Evolutionary conservation across 2,329 filamentous ascomycete species (phyloP).

Genomic region (Coniochaeta sp.): DNA sequence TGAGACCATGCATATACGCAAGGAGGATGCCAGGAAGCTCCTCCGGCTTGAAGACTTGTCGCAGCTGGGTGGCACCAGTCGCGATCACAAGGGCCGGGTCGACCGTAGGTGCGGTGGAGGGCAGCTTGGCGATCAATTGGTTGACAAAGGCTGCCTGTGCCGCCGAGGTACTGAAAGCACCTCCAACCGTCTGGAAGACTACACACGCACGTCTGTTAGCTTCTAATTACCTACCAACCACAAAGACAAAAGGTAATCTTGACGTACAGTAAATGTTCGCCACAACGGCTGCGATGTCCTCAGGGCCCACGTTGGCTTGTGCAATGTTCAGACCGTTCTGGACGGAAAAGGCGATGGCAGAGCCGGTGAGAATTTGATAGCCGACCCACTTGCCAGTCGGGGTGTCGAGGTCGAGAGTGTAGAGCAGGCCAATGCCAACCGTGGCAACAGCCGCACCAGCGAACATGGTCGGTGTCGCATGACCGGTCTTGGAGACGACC

Average conservation of each 20-base stretch:
- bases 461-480: conserved; percentile 6
- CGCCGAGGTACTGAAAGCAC: conserved; percentile 31
- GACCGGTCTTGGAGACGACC: conserved; percentile 16
- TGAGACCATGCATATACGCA: conserved; percentile 51
- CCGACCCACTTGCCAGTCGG: conserved; percentile 9
- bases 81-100: conserved; percentile 19
- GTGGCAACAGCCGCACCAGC: conserved; percentile 23
- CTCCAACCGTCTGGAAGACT: conserved; percentile 30
- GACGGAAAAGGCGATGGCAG: conserved; percentile 25
- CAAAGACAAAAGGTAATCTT: too few species aligned
- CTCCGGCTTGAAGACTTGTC: conserved; percentile 31
- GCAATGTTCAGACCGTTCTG: conserved; percentile 32
- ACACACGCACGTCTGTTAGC: background rate
- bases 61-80: conserved; percentile 39
- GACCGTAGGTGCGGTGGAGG: conserved; percentile 17
- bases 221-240: too few species aligned
- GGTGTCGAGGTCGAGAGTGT: conserved; percentile 19
- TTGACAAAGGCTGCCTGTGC: conserved; percentile 26
- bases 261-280: conserved; percentile 9
- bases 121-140: conserved; percentile 16
- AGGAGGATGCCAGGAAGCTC: conserved; percentile 38
- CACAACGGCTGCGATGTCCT: conserved; percentile 12
- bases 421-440: conserved; percentile 23
- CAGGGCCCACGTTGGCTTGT: conserved; percentile 16
- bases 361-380: conserved; percentile 32